Conservation (phyloP, 208 protist genomes). For the Crithidia sp. region DNA sequence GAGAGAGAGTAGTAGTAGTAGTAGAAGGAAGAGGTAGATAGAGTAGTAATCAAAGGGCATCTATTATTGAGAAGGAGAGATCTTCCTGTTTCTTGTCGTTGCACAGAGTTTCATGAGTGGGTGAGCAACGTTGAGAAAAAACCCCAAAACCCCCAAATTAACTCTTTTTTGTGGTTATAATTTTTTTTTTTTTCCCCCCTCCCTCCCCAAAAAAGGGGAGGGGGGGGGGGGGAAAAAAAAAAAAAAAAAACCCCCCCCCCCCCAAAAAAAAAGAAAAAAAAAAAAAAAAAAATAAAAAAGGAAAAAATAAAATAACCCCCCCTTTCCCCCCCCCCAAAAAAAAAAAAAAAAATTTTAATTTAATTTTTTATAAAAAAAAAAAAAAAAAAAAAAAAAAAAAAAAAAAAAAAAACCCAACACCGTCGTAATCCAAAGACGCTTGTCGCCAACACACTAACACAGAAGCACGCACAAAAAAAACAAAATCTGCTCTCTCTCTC, state of each 20-base stretch:
- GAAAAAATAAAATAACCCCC: not conserved
- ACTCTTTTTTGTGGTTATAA: not conserved
- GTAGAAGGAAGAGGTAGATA: not conserved
- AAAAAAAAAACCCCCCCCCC: not conserved
- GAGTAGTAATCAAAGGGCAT: not conserved
- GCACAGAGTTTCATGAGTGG: no score
- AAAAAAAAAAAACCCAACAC: no score
- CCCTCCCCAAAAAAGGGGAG: no score
- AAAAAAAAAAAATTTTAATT: slow-evolving; percentile 10
- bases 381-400: no score
- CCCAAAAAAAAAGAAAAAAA: slow-evolving; percentile 5
- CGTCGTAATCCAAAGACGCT: no score
- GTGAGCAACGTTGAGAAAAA: no score
- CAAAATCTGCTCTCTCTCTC: not conserved
- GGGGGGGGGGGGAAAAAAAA: no score
- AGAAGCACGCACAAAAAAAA: not conserved
- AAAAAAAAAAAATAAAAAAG: not conserved
- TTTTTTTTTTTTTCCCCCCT: slow-evolving; percentile 9
- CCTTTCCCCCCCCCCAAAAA: no score
- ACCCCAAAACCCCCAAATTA: no score
- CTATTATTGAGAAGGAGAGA: not conserved
- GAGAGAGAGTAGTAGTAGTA: slow-evolving; percentile 9
- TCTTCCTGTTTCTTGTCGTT: no score
- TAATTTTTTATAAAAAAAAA: no score
- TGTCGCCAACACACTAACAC: no score